Evolutionary conservation across 2,329 filamentous ascomycete genomes (phyloP), one percentile per base, ranked within the genome.

Genomic region (Beauveria sp.): DNA sequence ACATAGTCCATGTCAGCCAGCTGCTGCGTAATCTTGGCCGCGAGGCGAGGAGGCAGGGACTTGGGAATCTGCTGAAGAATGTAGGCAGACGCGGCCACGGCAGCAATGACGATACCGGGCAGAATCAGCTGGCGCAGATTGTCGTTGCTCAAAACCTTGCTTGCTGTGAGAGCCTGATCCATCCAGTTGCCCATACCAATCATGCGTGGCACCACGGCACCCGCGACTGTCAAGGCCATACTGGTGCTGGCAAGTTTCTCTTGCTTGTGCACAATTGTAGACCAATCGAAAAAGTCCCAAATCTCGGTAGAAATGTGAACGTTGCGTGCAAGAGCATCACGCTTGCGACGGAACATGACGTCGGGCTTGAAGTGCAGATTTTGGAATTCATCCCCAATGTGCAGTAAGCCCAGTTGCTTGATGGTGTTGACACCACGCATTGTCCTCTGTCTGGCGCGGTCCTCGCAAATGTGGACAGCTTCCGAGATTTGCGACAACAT

Each of bases 161-260:
- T 87, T 8, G 89, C 90, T 64, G 89, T 90, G 58, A 97, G 74
- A 1, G 90, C 88, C 65, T 93, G 90, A 71, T 98, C 93, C 67
- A 97, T 78, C 92, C 93, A 98, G 56, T 89, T 87, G 67, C 89
- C 86, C 64, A 92, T 89, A 63, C 93, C 91, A 45, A 99, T 78
- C 70, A 95, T 81, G 53, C 91, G 84, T 54, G 89, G 85, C 61
- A 93, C 91, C 5, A 98, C 80, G 2, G 96, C 91, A 61, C 91
- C 93, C 10, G 90, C 90, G 42, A 96, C 84, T 1, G 95, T 99
- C 70, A 99, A 81, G 6, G 93, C 95, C 88, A 99, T 93, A 65
- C 95, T 90, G 3, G 93, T 96, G 45, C 93, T 91, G 6, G 93
- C 93, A 61, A 96, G 82, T 80, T 98, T 99, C 75, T 99, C 95